Base-by-base conservation (phyloP, 2,329 filamentous ascomycete species). In the Fusarium compactum region DNA sequence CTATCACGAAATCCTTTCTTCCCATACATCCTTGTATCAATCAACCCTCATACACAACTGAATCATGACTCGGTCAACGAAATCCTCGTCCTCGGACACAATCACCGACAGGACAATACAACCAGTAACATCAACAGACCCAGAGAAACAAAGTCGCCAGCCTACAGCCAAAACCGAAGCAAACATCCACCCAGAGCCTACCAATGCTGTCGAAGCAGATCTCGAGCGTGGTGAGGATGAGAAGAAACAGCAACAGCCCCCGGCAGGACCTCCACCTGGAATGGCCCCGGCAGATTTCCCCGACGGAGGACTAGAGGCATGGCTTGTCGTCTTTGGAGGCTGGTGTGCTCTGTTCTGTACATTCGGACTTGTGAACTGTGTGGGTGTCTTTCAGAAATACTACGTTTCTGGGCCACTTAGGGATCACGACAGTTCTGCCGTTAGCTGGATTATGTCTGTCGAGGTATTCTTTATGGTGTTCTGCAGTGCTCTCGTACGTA, bases 401-500 rank as follows among this genome's bases (percentile, higher is more conserved):
- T 91, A 90, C 67, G 78, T 87, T 60, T 73, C 73, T 9, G 80
- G 83, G 15, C 83, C 85, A 29, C 77, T 91, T 27, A 78, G 68
- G 15, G 55, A 82, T 6, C 85, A 87, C 65, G 81, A 82, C 5
- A 77, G 84, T 8, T 87, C 85, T 57, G 81, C 84, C 1, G 81
- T 90, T 34, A 83, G 87, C 54, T 91, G 89, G 89, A 90, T 91
- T 69, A 80, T 85, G 12, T 87, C 87, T 8, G 76, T 87, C 25
- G 83, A 89, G 74, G 78, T 84, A 16, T 89, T 82, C 57, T 74
- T 80, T 62, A 81, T 82, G 78, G 76, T 85, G 51, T 82, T 87
- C 68, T 82, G 87, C 80, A 86, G 86, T 56, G 78, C 80, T 10
- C 67, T 82, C 16, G 82, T 85, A 76, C 69, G 81, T 78, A n/a